Base-by-base conservation (phyloP, 2,329 filamentous ascomycete species). In the Tolypocladium album region DNA sequence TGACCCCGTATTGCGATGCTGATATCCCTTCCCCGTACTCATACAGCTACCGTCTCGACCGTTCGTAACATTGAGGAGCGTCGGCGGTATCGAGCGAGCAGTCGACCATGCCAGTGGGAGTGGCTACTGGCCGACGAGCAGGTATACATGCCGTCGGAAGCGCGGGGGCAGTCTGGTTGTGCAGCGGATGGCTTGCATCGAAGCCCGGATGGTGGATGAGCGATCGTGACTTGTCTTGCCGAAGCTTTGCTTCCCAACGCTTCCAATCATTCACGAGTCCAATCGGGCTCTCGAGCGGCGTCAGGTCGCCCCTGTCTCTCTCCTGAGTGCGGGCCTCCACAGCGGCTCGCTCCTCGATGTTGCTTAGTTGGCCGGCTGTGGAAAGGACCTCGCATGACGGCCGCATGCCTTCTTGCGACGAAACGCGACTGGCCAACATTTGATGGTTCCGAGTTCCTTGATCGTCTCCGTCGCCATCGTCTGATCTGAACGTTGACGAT, bases 401-500 rank as follows among this genome's bases (percentile, higher is more conserved):
- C 40, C 15, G 22, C 31, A 24, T 39, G 36, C 13, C 8, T 15
- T 60, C 56, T 7, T 58, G 52, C 27, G 67, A 67, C 15, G 69
- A 68, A 4, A 66, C 53, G 27, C 71, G 70, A 43, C 66, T 68
- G 60, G 72, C 70, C 11, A 79, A 66, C 2, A 76, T 76, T 55
- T 67, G 69, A 38, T 66, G 64, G 15, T 77, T 69, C 61, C 77
- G 71, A 34, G 67, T 60, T 61, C 79, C 76, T 47, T 74, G 70
- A 38, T 74, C 67, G 31, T 70, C 65, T 22, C 36, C 4, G 20
- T 55, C 31, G 20, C 31, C 31, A 15, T 55, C 50, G 20, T 36
- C 50, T 15, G 50, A 15, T 22, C 12, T 6, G 31, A 55, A 36
- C 3, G 20, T 38, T 3, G 50, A 38, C 4, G 50, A 38, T 20